Conservation (phyloP, 345 rosid species). For the Syzygium jambos region DNA sequence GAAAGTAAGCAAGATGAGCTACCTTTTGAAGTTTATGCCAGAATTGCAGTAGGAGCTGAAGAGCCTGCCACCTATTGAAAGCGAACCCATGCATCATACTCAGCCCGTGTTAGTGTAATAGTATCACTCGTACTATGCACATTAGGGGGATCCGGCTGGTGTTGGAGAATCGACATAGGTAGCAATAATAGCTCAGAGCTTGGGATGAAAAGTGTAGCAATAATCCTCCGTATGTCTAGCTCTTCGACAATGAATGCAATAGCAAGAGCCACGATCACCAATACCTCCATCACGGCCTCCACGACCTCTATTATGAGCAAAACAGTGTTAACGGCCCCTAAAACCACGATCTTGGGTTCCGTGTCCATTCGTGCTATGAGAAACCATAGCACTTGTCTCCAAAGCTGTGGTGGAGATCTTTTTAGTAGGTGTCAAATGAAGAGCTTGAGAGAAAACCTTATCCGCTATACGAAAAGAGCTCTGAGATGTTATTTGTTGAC, state of each 20-base stretch:
- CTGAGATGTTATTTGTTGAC: not conserved
- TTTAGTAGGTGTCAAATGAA: not conserved
- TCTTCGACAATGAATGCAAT: not conserved
- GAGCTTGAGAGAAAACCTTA: not conserved
- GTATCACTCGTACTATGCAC: not conserved
- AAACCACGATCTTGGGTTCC: not conserved
- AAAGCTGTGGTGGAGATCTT: not conserved
- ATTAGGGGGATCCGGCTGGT: fast-evolving
- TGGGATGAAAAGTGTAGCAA: not conserved
- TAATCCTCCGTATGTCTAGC: fast-evolving
- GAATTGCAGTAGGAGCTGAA: not conserved
- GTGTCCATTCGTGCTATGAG: fast-evolving
- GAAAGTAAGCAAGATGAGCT: not conserved
- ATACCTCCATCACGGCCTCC: not conserved
- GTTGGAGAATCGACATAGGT: not conserved
- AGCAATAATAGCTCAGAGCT: not conserved
- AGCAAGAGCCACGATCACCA: fast-evolving
- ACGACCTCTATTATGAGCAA: not conserved
- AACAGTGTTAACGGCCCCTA: fast-evolving
- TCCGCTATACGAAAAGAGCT: not conserved
- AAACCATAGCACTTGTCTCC: not conserved
- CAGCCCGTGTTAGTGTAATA: fast-evolving
- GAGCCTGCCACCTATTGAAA: not conserved
- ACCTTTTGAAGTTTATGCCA: not conserved
- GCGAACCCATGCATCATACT: not conserved